A percentile compares a stretch with the other conserved stretches of the same genome.
Evolutionary conservation across 2,329 filamentous ascomycete genomes (phyloP).

Genomic region (Diaporthe aspalathi): DNA sequence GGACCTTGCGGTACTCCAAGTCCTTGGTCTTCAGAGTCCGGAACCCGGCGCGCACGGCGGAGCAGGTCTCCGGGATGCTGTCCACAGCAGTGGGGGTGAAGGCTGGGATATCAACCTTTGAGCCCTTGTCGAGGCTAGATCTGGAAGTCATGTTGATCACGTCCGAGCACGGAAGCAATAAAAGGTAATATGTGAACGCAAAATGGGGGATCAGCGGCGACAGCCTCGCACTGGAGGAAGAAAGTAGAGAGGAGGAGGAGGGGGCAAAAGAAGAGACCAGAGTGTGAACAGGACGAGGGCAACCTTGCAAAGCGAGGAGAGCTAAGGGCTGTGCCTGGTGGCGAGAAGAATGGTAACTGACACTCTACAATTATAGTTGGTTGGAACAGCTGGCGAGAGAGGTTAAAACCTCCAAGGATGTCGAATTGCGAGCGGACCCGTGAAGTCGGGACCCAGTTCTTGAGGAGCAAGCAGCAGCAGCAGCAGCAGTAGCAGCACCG

Average conservation of each 20-base stretch:
- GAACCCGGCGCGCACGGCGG: slow-evolving; percentile 75
- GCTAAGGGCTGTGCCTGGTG: background rate
- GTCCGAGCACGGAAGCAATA: background rate
- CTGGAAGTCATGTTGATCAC: slow-evolving; percentile 28
- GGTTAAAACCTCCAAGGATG: background rate
- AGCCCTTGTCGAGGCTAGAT: slow-evolving; percentile 50
- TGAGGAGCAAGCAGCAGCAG: too few relatives aligned
- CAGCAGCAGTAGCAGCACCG: background rate
- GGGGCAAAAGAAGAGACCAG: slow-evolving; percentile 4
- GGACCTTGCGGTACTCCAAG: slow-evolving; percentile 82
- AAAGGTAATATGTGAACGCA: background rate
- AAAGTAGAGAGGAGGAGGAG: background rate
- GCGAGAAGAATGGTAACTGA: background rate
- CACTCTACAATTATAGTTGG: background rate
- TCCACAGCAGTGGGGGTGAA: slow-evolving; percentile 74
- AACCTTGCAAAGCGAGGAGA: slow-evolving; percentile 16
- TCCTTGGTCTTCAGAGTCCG: slow-evolving; percentile 83
- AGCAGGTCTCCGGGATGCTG: slow-evolving; percentile 71
- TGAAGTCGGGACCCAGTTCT: slow-evolving; percentile 20
- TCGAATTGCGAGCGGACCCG: slow-evolving; percentile 10
- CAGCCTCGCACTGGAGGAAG: background rate
- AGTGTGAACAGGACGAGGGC: slow-evolving; percentile 5
- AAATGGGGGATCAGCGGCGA: background rate
- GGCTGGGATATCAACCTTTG: slow-evolving; percentile 55
- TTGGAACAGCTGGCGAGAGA: background rate